phyloP scores from a whole-genome alignment of 176 grass and related monocot species.

The Oryza australiensis region DNA sequence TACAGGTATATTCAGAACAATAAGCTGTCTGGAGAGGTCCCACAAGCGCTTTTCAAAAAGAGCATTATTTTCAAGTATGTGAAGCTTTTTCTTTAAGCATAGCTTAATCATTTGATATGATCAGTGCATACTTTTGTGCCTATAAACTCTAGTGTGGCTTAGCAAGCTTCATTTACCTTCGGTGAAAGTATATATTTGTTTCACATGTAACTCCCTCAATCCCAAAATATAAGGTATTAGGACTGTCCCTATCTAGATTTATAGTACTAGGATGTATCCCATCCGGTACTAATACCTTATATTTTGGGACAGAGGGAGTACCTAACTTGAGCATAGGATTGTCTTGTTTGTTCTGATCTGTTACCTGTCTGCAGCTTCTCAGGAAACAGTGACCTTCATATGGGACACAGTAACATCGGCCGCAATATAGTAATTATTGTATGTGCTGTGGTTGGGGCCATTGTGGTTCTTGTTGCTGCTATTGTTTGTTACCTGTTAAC shows the following conservation, averaged over 20 bases:
- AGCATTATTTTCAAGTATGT: constrained; percentile 85
- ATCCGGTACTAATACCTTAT: no score
- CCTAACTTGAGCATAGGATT: no score
- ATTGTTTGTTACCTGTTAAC: constrained; percentile 61
- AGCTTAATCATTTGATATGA: constrained; percentile 9
- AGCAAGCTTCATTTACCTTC: constrained; percentile 15
- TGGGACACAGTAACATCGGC: constrained; percentile 29
- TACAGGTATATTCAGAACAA: constrained; percentile 94
- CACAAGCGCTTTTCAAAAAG: constrained; percentile 66
- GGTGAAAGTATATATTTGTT: not conserved
- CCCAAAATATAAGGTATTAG: no score
- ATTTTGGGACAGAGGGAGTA: no score
- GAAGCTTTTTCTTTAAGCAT: constrained; percentile 29
- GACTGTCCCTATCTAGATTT: no score
- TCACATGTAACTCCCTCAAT: no score
- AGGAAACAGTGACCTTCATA: constrained; percentile 64
- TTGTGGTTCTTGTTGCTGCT: constrained; percentile 57
- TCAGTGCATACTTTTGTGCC: constrained; percentile 15
- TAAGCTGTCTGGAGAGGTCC: constrained; percentile 67
- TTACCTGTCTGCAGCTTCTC: constrained; percentile 57
- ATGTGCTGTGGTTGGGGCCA: constrained; percentile 49
- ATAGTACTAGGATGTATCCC: no score
- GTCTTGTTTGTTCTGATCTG: constrained; percentile 38
- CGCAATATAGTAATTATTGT: constrained; percentile 50
- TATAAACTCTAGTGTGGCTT: constrained; percentile 16